A percentile compares a stretch with the other conserved stretches of the same genome.
phyloP scores from a whole-genome alignment of 1,284 basidiomycete genomes.

The Tilletiopsis washingtonensis region DNA sequence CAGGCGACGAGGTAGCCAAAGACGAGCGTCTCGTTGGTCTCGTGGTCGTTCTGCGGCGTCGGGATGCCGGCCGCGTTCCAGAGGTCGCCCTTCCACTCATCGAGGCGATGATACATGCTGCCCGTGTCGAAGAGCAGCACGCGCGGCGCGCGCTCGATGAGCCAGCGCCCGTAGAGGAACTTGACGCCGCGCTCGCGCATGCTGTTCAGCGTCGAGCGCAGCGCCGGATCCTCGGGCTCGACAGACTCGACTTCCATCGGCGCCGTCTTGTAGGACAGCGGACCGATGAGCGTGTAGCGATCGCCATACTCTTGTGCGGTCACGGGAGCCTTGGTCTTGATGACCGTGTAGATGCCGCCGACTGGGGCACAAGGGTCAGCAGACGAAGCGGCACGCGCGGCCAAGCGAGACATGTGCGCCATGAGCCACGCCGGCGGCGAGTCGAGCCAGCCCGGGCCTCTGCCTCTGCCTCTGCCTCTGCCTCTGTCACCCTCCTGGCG shows the following conservation, averaged over 20 bases:
- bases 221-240: conserved; percentile 57
- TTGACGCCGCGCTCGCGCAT: conserved; percentile 68
- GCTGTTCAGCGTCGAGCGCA: conserved; percentile 35
- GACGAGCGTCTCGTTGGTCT: conserved; percentile 97
- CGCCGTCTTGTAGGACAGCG: conserved; percentile 88
- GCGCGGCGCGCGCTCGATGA: conserved; percentile 88
- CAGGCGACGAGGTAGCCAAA: conserved; percentile 99
- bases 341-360: conserved; percentile 98
- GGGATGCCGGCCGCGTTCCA: conserved; percentile 98
- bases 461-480: too few relatives aligned
- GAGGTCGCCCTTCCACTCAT: conserved; percentile 96
- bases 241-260: conserved; percentile 96
- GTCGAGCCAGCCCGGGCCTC: too few relatives aligned
- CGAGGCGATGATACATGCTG: conserved; percentile 72
- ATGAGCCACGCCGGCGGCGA: too few relatives aligned
- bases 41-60: conserved; percentile 86
- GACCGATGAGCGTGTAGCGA: conserved; percentile 86
- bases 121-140: conserved; percentile 94
- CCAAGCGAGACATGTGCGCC: too few relatives aligned
- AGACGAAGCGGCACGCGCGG: too few relatives aligned
- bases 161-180: conserved; percentile 89
- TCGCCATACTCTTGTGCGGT: conserved; percentile 63
- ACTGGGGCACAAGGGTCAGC: too few relatives aligned
- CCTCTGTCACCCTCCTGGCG: too few relatives aligned
- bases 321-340: conserved; percentile 97